Conservation (phyloP, 2,329 filamentous ascomycete species). For the Curvularia hawaiiensis region DNA sequence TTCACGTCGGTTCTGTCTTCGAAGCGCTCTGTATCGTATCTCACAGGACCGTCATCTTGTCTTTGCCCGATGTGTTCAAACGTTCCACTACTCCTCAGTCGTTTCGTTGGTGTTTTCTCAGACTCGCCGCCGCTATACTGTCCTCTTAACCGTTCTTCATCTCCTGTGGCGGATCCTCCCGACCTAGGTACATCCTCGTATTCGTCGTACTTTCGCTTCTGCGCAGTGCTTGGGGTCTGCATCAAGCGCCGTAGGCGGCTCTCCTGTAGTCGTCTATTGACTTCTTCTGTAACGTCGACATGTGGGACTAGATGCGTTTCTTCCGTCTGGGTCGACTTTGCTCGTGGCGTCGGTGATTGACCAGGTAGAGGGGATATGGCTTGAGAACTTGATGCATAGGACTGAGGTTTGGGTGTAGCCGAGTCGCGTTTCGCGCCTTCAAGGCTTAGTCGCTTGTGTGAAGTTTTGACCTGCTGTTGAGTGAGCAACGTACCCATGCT, state of each 20-base stretch:
- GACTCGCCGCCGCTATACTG: constrained; percentile 18
- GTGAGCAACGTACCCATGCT: constrained; percentile 10
- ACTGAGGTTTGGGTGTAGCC: constrained; percentile 6
- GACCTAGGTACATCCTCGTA: constrained; percentile 30
- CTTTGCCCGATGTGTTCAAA: constrained; percentile 34
- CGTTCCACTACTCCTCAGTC: constrained; percentile 29
- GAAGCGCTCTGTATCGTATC: constrained; percentile 11
- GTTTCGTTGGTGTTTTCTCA: constrained; percentile 33
- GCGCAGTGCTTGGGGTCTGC: constrained; percentile 40
- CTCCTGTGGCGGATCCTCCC: constrained; percentile 24
- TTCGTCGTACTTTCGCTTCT: constrained; percentile 41
- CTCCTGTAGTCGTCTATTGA: constrained; percentile 37
- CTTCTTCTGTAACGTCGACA: constrained; percentile 42
- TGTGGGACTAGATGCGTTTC: constrained; percentile 32
- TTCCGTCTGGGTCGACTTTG: constrained; percentile 19
- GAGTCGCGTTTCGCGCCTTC: constrained; percentile 25
- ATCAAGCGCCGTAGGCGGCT: constrained; percentile 39
- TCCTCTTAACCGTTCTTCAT: constrained; percentile 18
- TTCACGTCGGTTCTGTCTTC: constrained; percentile 23
- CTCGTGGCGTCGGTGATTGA: constrained; percentile 22
- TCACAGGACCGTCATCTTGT: constrained; percentile 17
- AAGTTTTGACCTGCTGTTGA: constrained; percentile 19
- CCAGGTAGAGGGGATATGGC: constrained; percentile 24
- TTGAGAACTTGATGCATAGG: constrained; percentile 15
- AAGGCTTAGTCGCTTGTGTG: constrained; percentile 39